phyloP scores from a whole-genome alignment of 805 yeast genomes.

The Metschnikowia lunata region DNA sequence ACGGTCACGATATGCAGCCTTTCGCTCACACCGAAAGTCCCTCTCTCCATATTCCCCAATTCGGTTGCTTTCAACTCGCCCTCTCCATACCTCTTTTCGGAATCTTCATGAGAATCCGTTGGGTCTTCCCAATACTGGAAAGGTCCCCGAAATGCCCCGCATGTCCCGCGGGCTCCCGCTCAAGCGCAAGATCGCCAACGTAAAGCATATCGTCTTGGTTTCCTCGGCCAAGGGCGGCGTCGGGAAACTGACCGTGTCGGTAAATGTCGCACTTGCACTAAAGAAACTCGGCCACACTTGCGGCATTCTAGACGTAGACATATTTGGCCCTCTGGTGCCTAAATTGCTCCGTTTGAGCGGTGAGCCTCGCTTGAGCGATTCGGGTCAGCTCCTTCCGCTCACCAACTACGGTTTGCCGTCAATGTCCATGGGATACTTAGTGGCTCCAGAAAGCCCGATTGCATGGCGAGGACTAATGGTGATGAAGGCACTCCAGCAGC shows the following conservation, averaged over 20 bases:
- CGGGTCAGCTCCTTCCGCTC: slow-evolving; percentile 61
- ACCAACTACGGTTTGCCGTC: slow-evolving; percentile 71
- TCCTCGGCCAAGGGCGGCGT: slow-evolving; percentile 81
- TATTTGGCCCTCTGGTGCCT: slow-evolving; percentile 84
- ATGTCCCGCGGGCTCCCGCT: slow-evolving; percentile 54
- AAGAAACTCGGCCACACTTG: slow-evolving; percentile 49
- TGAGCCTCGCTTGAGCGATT: slow-evolving; percentile 54
- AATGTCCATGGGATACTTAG: slow-evolving; percentile 87
- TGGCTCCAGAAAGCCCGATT: slow-evolving; percentile 60
- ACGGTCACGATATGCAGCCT: too few relatives aligned
- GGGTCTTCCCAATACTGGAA: slow-evolving; percentile 30
- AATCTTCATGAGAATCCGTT: slow-evolving; percentile 34
- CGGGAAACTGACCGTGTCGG: slow-evolving; percentile 72
- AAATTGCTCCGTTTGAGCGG: slow-evolving; percentile 63
- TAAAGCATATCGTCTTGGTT: slow-evolving; percentile 57
- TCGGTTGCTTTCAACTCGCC: not conserved
- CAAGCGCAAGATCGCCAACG: slow-evolving; percentile 54
- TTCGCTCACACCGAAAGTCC: too few relatives aligned
- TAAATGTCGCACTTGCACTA: slow-evolving; percentile 64
- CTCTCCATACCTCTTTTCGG: not conserved
- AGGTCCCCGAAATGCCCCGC: slow-evolving; percentile 18
- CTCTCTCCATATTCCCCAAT: not conserved
- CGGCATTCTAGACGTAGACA: slow-evolving; percentile 75
- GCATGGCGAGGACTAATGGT: slow-evolving; percentile 89
- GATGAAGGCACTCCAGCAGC: slow-evolving; percentile 80